Conservation (phyloP, 148 eudicot genomes). For the Selenicereus undatus region DNA sequence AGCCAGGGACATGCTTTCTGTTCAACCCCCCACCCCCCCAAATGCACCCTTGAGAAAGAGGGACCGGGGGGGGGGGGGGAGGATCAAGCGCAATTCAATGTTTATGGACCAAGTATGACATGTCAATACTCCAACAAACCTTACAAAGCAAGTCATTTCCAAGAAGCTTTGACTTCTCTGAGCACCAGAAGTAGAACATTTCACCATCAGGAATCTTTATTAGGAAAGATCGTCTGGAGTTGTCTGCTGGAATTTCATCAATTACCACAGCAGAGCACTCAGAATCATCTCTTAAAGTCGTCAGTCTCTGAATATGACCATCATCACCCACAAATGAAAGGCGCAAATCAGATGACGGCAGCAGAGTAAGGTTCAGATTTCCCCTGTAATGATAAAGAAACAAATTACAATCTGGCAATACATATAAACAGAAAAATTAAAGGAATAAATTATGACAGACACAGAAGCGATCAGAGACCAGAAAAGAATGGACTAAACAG, state of each 20-base stretch:
- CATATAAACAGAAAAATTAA: slow-evolving; percentile 5
- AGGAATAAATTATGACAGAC: neutral
- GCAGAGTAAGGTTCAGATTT: slow-evolving; percentile 60
- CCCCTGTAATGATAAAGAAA: slow-evolving; percentile 54
- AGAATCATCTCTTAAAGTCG: slow-evolving; percentile 44
- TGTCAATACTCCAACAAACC: slow-evolving; percentile 34
- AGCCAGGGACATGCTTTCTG: neutral
- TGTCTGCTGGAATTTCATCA: slow-evolving; percentile 66
- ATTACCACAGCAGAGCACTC: slow-evolving; percentile 43
- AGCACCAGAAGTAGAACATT: slow-evolving; percentile 75
- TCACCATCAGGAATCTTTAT: slow-evolving; percentile 41
- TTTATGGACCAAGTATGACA: neutral
- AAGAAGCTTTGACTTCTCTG: slow-evolving; percentile 72
- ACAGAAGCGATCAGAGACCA: neutral
- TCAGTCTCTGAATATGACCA: slow-evolving; percentile 62
- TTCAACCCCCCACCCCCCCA: too few relatives aligned
- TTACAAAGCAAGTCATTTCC: slow-evolving; percentile 75
- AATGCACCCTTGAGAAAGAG: too few relatives aligned
- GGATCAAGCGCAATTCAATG: neutral
- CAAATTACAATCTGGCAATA: neutral
- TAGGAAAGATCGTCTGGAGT: slow-evolving; percentile 75
- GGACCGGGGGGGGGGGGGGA: neutral
- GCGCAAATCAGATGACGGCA: slow-evolving; percentile 83
- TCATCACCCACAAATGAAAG: slow-evolving; percentile 75
- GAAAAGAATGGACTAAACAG: neutral